Conservation (phyloP, 805 yeast species). For the Candida ovalis region DNA sequence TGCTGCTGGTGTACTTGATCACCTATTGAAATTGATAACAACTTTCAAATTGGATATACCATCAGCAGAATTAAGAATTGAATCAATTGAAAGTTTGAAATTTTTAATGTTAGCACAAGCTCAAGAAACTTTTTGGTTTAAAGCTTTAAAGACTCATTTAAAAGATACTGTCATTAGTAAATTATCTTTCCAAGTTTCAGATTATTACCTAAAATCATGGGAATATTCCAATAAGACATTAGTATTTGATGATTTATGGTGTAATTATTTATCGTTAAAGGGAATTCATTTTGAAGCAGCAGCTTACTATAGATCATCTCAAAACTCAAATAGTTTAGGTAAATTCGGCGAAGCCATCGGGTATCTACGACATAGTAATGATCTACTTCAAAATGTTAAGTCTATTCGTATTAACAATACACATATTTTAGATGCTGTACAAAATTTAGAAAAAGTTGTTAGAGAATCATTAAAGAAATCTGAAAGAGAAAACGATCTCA, state of each 20-base stretch:
- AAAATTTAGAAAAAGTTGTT: conserved; percentile 45
- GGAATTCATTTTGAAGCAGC: conserved; percentile 66
- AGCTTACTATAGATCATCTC: conserved; percentile 60
- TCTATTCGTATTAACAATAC: conserved; percentile 39
- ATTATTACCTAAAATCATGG: conserved; percentile 48
- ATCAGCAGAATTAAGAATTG: conserved; percentile 17
- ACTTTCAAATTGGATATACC: neutral
- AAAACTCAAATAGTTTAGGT: conserved; percentile 41
- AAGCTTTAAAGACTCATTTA: conserved; percentile 48
- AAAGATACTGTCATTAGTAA: conserved; percentile 62
- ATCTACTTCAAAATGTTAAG: conserved; percentile 36
- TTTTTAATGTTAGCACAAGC: conserved; percentile 73
- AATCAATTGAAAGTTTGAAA: conserved; percentile 49
- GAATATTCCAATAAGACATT: conserved; percentile 40
- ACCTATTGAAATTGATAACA: conserved; percentile 19
- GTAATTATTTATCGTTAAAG: conserved; percentile 56
- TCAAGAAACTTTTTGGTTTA: conserved; percentile 82
- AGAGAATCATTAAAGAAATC: conserved; percentile 46
- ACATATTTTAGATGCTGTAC: conserved; percentile 47
- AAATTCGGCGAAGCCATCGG: conserved; percentile 73
- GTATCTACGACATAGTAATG: conserved; percentile 42
- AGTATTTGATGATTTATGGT: conserved; percentile 49
- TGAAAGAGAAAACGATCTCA: conserved; percentile 77
- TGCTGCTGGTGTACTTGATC: conserved; percentile 65
- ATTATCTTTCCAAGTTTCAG: conserved; percentile 59